A percentile compares a stretch with the other conserved stretches of the same genome.
Conservation (phyloP, 768 basidiomycete genomes). For the Termitomyces sp. region DNA sequence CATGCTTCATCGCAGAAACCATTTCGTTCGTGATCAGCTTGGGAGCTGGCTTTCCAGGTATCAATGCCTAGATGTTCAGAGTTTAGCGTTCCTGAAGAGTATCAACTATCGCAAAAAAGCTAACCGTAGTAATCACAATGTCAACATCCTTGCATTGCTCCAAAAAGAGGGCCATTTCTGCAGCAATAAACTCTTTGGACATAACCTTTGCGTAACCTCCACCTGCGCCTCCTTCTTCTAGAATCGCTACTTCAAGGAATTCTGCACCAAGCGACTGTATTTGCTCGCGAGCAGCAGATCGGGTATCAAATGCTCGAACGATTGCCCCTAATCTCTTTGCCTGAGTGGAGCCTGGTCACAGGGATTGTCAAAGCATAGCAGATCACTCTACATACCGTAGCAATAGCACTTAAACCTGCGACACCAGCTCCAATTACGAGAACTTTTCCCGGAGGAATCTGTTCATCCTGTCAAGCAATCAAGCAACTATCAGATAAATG, state of each 20-base stretch:
- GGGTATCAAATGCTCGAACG: slow-evolving; percentile 84
- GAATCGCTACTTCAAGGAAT: slow-evolving; percentile 73
- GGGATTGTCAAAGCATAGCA: not conserved
- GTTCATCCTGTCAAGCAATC: slow-evolving; percentile 3
- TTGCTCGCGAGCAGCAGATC: slow-evolving; percentile 81
- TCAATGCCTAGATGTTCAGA: slow-evolving; percentile 49
- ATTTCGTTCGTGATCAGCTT: slow-evolving; percentile 82
- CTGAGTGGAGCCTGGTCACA: slow-evolving; percentile 24
- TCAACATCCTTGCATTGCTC: slow-evolving; percentile 87
- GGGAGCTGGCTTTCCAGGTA: slow-evolving; percentile 83
- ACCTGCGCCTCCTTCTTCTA: slow-evolving; percentile 77
- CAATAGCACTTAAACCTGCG: slow-evolving; percentile 84
- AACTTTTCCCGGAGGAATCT: slow-evolving; percentile 86
- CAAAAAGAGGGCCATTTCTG: slow-evolving; percentile 85
- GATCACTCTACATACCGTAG: slow-evolving; percentile 44
- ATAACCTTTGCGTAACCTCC: slow-evolving; percentile 90
- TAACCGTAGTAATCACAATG: slow-evolving; percentile 79
- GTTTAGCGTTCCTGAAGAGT: not conserved
- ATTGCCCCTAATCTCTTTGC: slow-evolving; percentile 82
- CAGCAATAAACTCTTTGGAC: slow-evolving; percentile 85
- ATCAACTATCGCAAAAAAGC: slow-evolving; percentile 10
- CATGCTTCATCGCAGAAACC: slow-evolving; percentile 89
- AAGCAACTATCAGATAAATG: not conserved
- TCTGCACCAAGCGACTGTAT: slow-evolving; percentile 88
- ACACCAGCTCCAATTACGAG: slow-evolving; percentile 87